Base-by-base conservation (phyloP, 768 basidiomycete species). In the Infundibulicybe gibba region DNA sequence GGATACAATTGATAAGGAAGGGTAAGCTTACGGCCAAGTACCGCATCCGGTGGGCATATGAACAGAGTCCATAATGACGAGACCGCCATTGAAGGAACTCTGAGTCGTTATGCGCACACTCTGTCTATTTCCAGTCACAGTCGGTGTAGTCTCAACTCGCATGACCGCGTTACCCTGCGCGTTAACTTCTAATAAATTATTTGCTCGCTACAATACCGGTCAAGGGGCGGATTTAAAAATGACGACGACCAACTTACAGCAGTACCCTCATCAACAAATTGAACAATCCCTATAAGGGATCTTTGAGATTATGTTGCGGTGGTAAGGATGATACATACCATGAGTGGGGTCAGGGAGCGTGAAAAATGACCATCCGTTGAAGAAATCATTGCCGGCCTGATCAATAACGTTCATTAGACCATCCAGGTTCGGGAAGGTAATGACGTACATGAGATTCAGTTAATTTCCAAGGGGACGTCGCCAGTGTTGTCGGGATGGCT, bases 31-130 rank as follows among this genome's bases (percentile, higher is more conserved):
- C 66, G 89, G 90, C 91, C 90, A 93, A 19, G 83, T 84, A 32
- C 84, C 92, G 64, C 92, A 94, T 12, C 92, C 93, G 0, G 83
- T 83, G 6, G 92, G 92, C 85, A 94, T 91, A 61, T 95, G 92
- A 19, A 82, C 74, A 19, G 90, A 79, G 64, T 94, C 91, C 74
- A 94, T 75, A 40, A 94, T 71, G 51, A 93, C 72, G 32, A 97
- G 71, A 6, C 80, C 80, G 12, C 77, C 86, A 31, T 77, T 86
- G 57, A 79, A 87, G 2, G 68, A 64, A 43, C 69, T 62, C 21
- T 81, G 60, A 0, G 85, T 81, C 41, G 80, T 82, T 54, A 97
- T 86, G 52, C 94, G 83, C 33, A 95, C 76, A 53, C 87, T 85
- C 63, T 81, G 75, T 49, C 94, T 80, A 45, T 76, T 85, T 34